Base-by-base conservation (phyloP, 805 yeast species). In the Teunomyces lycoperdinae region DNA sequence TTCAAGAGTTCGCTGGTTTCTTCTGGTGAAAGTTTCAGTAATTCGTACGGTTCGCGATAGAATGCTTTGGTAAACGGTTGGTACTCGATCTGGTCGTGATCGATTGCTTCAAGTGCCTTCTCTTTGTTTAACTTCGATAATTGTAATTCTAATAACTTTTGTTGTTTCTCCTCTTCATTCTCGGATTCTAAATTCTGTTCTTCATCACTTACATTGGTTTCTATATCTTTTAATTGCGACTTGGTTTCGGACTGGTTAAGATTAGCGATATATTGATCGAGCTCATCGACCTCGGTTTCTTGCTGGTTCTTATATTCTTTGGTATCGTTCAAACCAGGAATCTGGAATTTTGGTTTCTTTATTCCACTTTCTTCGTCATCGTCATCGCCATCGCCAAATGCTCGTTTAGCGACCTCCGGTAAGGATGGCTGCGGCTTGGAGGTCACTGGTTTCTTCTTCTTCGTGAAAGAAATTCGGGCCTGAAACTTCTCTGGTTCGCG, bases 41-140 rank as follows among this genome's bases (percentile, higher is more conserved):
- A 55, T 34, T 84, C 85, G 3, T 69, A 74, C 1, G 86, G 79
- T 52, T 83, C 89, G 1, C 66, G 63, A 59, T 87, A 89, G 56
- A 90, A 85, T 8, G 66, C 54, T 60, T 83, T 87, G 13, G 78
- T 61, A 55, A 89, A 83, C 0, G 82, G 77, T 28, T 70, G 77
- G 51, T 84, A 75, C 2, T 68, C 64, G 9, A 76, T 64, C 42
- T 61, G 58, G 35, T 73, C 58, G 53, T 79, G 78, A 50, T 78
- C 77, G 40, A 82, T 71, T 7, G 64, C 55, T 13, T 80, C 71
- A 34, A 84, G 66, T 30, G 73, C 75, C 55, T 85, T 79, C 45
- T 77, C 78, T 55, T 77, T 71, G 55, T 71, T 77, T 31, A 74
- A 64, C 17, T 74, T 66, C 28, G 69, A 67, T 41, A 74, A 57